Base-by-base conservation (phyloP, 495 filamentous ascomycete genomes). In the Cairneyella variabilis region DNA sequence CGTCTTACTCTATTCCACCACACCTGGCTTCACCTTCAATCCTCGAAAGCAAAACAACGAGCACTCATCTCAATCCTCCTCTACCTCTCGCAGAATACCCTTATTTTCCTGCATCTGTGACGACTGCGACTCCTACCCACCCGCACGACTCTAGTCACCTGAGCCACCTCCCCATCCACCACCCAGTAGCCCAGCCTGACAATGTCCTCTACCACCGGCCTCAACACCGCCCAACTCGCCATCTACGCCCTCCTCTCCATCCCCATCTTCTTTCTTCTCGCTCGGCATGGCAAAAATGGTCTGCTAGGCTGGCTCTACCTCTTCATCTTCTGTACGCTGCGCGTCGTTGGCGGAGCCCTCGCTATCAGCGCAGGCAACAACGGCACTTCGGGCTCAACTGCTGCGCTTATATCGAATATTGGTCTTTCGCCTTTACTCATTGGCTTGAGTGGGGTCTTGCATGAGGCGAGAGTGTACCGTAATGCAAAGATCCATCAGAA, bases 341-440 rank as follows among this genome's bases (percentile, higher is more conserved):
- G 66, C 11, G 62, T 73, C 14, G 45, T 71, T 3, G 64, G 70
- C 1, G 65, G 64, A 20, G 72, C 54, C 9, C 43, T 75, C 12
- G 59, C 64, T 18, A 44, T 71, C 2, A 50, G 63, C 17, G 53
- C 55, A 26, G n/a, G 61, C n/a, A 59, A 57, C 6, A 41, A 16
- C 10, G 32, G 32, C 17, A 20, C 26, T 10, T 8, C 36, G 16
- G 64, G 53, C 20, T 37, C 60, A 7, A 61, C 60, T 10, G 71
- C 69, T 5, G 54, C 62, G 20, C 59, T 74, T 10, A 63, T 76
- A 12, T 61, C 63, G 1, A 71, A 66, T 30, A 66, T 76, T 36
- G 74, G 74, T 3, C 51, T 75, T 3, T 72, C 70, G 0, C 72
- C 74, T 14, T 58, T 76, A 6, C 59, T 76, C n/a, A 63, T 74